phyloP scores from a whole-genome alignment of 164 flowering plant genomes.

The Echeveria elegans region DNA sequence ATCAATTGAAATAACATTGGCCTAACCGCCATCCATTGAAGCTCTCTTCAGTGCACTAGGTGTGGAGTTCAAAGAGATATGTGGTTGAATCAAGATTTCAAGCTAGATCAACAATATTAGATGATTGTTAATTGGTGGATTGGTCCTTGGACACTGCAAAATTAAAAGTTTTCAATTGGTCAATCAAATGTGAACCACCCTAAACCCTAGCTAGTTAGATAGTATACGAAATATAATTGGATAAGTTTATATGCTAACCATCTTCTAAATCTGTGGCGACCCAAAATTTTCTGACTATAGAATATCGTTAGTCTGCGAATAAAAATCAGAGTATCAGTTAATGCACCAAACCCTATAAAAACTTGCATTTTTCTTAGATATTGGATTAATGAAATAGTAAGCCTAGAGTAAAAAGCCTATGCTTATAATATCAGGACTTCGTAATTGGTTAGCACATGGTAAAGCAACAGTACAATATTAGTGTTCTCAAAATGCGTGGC shows the following conservation, averaged over 20 bases:
- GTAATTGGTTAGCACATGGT: constrained; percentile 2
- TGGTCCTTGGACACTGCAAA: constrained; percentile 1
- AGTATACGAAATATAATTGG: not conserved
- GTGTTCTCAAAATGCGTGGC: not conserved
- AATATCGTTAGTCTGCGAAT: not conserved
- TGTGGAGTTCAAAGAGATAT: not conserved
- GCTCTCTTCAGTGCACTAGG: not conserved
- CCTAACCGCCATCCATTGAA: not conserved
- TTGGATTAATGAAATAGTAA: not conserved
- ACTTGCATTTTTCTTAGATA: too few relatives aligned
- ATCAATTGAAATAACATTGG: not conserved
- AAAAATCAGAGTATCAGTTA: too few relatives aligned
- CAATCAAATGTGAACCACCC: not conserved
- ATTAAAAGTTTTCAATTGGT: not conserved
- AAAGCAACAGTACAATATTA: not conserved
- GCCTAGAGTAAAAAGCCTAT: not conserved
- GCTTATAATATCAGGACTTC: not conserved
- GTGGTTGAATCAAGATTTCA: not conserved
- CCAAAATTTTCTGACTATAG: too few relatives aligned
- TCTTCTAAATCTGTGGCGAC: not conserved
- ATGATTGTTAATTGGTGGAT: not conserved
- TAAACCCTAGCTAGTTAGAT: not conserved
- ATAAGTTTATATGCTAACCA: not conserved
- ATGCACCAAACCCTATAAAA: not conserved
- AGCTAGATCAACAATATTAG: not conserved